Percentiles rank a stretch among this genome's conserved stretches.
Conservation (phyloP, 192 early-diverging fungal species). For the Bifiguratus adelaidae region DNA sequence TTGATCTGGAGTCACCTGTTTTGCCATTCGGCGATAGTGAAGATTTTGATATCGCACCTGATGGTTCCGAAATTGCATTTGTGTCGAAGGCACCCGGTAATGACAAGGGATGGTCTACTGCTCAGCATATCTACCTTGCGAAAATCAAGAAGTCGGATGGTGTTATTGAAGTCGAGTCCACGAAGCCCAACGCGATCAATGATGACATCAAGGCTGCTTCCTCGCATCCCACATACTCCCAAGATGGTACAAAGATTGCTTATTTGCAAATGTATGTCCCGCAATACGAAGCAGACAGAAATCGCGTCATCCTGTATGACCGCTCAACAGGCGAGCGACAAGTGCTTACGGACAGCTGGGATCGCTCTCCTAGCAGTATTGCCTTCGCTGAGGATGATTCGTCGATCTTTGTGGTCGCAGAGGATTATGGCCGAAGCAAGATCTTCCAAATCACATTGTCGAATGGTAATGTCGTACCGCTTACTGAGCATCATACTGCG, state of each 20-base stretch:
- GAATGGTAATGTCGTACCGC: slow-evolving; percentile 17
- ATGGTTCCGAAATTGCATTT: slow-evolving; percentile 48
- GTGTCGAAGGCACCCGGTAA: slow-evolving; percentile 48
- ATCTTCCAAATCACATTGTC: slow-evolving; percentile 48
- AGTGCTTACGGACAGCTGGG: slow-evolving; percentile 44
- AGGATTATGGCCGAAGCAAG: slow-evolving; percentile 57
- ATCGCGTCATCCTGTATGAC: slow-evolving; percentile 51
- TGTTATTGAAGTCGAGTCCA: slow-evolving; percentile 36
- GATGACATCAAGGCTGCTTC: slow-evolving; percentile 43
- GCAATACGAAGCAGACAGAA: slow-evolving; percentile 70
- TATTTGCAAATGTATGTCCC: slow-evolving; percentile 67
- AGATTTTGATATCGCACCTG: not conserved
- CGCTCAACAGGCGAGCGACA: slow-evolving; percentile 18
- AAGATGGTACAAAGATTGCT: slow-evolving; percentile 50
- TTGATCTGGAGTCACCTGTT: slow-evolving; percentile 21
- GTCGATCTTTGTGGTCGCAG: slow-evolving; percentile 45
- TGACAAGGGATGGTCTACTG: slow-evolving; percentile 70
- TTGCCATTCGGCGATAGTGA: slow-evolving; percentile 42
- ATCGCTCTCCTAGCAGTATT: slow-evolving; percentile 44
- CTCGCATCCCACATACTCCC: slow-evolving; percentile 47
- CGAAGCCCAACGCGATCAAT: slow-evolving; percentile 30
- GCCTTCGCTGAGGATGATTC: slow-evolving; percentile 46
- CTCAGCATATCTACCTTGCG: slow-evolving; percentile 58
- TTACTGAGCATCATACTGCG: slow-evolving; percentile 36
- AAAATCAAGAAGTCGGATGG: too few species aligned